Base-by-base conservation (phyloP, 192 early-diverging fungal genomes). In the Rhizophagus prolifer region DNA sequence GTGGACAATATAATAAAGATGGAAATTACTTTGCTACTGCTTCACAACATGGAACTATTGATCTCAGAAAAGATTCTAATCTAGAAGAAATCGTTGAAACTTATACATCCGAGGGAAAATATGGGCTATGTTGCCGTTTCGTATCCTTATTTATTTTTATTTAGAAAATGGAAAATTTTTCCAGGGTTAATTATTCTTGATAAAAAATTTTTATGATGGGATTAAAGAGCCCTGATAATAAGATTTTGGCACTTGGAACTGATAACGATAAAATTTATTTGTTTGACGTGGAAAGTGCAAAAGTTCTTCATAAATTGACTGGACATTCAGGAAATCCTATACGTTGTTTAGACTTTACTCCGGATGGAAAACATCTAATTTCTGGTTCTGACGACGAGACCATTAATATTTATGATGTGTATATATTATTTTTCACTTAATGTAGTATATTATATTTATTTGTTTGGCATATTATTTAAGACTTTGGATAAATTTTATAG, bases 111-210 rank as follows among this genome's bases (percentile, higher is more conserved):
- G 44, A 63, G 12, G n/a, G 23, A 23, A 75, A 75, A 54, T 95
- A 94, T 79, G 79, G 90, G 19, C 88, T 93, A 84, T 88, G 84
- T 31, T 73, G 90, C 38, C 92, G 92, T 16, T 94, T 89, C 82
- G 88, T 92, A 82, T 75, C 74, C 74, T 65, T n/a, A 28, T 14
- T 54, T 54, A 13, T 54, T 50, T 47, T 54, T 54, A 14, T 54
- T 54, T 54, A 12, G 6, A 44, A 10, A 44, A 44, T 12, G 0
- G 41, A 44, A 44, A 44, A 44, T 44, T 44, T 44, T 44, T 44
- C 0, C 10, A 44, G 10, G 2, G 12, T 44, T 1, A 44, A 44
- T 44, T 44, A 65, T 65, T 21, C 63, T 65, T 65, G 36, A 65
- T 62, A 12, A 9, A 13, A 9, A 8, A 9, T 9, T 34, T 66